Conservation (phyloP, 2,329 filamentous ascomycete genomes). For the Lasiodiplodia hormozganensis region DNA sequence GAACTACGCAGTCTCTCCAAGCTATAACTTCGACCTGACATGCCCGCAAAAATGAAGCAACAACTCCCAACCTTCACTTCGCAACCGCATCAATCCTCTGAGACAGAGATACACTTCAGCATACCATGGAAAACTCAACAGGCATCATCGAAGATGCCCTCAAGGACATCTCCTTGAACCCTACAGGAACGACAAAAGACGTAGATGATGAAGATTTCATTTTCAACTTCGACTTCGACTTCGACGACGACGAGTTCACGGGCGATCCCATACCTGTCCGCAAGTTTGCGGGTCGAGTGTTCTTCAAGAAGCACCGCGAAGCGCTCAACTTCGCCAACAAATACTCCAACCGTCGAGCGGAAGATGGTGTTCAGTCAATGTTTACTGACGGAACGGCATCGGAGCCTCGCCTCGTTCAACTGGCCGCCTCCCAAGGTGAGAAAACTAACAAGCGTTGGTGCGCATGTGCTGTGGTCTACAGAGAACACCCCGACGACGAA, state of each 20-base stretch:
- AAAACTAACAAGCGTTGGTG: not conserved
- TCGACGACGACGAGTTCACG: not conserved
- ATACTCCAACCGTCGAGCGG: not conserved
- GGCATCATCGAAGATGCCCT: too few relatives aligned
- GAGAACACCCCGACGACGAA: not conserved
- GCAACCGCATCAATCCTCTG: too few relatives aligned
- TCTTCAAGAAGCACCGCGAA: not conserved
- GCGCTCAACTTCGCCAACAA: not conserved
- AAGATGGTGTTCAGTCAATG: not conserved
- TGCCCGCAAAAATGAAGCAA: too few relatives aligned
- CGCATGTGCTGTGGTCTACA: not conserved
- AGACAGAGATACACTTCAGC: too few relatives aligned
- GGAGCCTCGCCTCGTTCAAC: not conserved
- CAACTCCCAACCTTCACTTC: too few relatives aligned
- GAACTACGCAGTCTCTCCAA: too few relatives aligned
- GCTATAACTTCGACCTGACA: too few relatives aligned
- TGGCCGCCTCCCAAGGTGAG: not conserved
- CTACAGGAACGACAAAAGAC: too few relatives aligned
- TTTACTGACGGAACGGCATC: not conserved
- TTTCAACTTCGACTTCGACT: not conserved
- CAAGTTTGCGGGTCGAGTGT: not conserved
- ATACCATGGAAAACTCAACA: too few relatives aligned
- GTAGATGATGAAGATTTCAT: too few relatives aligned
- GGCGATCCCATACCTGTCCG: not conserved
- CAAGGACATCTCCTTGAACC: too few relatives aligned